Evolutionary conservation across 192 early-diverging fungal genomes (phyloP), one percentile per base, ranked within the genome.

Genomic region (Fimicolochytrium jonesii): DNA sequence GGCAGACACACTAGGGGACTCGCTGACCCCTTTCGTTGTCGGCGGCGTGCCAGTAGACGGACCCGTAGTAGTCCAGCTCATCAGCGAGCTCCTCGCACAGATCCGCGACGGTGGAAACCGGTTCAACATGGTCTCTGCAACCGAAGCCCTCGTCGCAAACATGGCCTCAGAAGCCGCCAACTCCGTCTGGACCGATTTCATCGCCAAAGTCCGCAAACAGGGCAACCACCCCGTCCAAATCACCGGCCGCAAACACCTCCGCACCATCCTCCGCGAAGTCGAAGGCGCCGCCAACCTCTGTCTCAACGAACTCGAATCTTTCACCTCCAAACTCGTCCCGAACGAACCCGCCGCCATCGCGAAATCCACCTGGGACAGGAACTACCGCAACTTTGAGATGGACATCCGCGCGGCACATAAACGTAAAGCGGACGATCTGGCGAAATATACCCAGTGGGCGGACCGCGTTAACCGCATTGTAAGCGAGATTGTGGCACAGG

Each of bases 131-230:
- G 66, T 77, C 48, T 67, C 73, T 6, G 79, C 75, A 2, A 81
- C 79, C 30, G 79, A 81, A 66, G 73, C 75, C 23, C 64, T 81
- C 9, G 79, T 81, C 5, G 51, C 64, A 43, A 81, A 81, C 65
- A 81, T 81, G 79, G 79, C 79, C 23, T 49, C 75, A 0, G 79
- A 81, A 59, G 79, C 79, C 6, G 72, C 79, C 58, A 81, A 77
- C 64, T 74, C 72, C n/a, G 75, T 77, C 32, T 81, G 79, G 79
- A 42, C 68, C 25, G 75, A 73, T 23, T 81, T 81, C 37, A 60
- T 75, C 22, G 60, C 22, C 43, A 68, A 70, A 18, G 73, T 77
- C 20, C 69, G 68, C 35, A 63, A 69, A 29, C 59, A 31, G 1
- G 56, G 63, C 48, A 81, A 81, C 73, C 73, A 77, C 50, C 79